Evolutionary conservation across 1,139 yeast genomes (phyloP), one percentile per base, ranked within the genome.

Genomic region (Geotrichum histeridarum): DNA sequence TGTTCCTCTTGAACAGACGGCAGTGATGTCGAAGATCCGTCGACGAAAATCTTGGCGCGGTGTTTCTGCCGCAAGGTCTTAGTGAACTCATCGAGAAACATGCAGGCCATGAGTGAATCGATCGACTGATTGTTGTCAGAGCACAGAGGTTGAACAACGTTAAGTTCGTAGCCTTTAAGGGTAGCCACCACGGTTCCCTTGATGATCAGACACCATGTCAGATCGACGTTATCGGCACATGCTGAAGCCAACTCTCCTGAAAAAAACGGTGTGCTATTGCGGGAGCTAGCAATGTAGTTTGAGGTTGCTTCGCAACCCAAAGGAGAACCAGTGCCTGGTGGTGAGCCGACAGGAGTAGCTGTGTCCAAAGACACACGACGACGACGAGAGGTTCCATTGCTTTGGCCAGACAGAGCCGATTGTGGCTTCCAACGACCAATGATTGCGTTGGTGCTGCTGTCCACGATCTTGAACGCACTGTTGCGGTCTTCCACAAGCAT

Each of bases 171-270:
- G 12, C 48, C 48, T 17, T 50, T 42, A 2, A 50, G 42, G 6
- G 53, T 43, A 3, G 53, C 53, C 22, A 43, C 38, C 15, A 50
- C 32, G 8, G 37, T 38, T 33, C 48, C 48, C 43, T 50, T 42
- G 48, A 44, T 30, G 4, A 50, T 36, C 35, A 50, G 43, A 37
- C 53, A 43, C 53, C 53, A 50, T 4, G 38, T 43, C 8, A 32
- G 42, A 8, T 43, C 32, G 30, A 14, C 48, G 11, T 11, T n/a
- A 8, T 33, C 43, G 17, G 48, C 31, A 12, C 14, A 8, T 18
- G 18, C 31, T 27, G 9, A n/a, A 5, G 33, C 44, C 14, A 36
- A 8, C 18, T 32, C 36, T 42, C 48, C 43, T 14, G 44, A 50
- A 31, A 36, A 50, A 35, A 42, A 50, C 8, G 42, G 43, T 4